These are phyloP conservation scores for Macrocybe sp. DNA, from an alignment of 1,284 basidiomycete species.

Conservation along the genomic window DNA sequence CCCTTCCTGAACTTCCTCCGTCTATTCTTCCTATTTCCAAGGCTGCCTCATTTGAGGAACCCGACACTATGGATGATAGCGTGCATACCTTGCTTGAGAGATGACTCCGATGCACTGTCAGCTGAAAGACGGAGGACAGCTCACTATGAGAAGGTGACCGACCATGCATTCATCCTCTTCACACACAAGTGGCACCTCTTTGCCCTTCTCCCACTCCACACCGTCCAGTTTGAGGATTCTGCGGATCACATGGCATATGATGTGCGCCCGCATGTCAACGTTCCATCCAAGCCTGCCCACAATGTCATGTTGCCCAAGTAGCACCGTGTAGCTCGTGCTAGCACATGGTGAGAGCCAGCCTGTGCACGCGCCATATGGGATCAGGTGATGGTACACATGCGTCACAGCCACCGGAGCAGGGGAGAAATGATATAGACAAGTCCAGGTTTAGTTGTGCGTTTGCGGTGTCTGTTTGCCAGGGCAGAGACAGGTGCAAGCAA, in stretches of 20 bases:
- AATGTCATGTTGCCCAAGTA: conserved; percentile 80
- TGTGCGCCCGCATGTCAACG: conserved; percentile 78
- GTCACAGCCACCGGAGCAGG: conserved; percentile 43
- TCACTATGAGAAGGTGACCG: too few species aligned
- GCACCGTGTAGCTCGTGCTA: conserved; percentile 66
- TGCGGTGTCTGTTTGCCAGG: conserved; percentile 18
- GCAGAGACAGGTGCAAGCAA: conserved; percentile 82
- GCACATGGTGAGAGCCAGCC: conserved; percentile 62
- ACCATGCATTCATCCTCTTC: too few species aligned
- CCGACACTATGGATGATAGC: too few species aligned
- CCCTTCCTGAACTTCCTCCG: too few species aligned
- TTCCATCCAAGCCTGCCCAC: conserved; percentile 82
- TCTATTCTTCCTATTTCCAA: too few species aligned
- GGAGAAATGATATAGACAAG: background rate
- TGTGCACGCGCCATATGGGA: conserved; percentile 73
- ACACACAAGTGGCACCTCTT: too few species aligned
- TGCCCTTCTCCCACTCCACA: conserved; percentile 31
- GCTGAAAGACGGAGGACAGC: too few species aligned
- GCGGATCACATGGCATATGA: conserved; percentile 75
- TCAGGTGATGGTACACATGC: conserved; percentile 83
- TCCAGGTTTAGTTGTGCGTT: too few species aligned
- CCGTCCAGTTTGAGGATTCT: conserved; percentile 67
- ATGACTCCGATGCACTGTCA: too few species aligned
- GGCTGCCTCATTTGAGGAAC: too few species aligned
- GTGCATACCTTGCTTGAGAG: too few species aligned